Conservation (phyloP, 2,329 filamentous ascomycete genomes). For the Diaporthe longicolla region DNA sequence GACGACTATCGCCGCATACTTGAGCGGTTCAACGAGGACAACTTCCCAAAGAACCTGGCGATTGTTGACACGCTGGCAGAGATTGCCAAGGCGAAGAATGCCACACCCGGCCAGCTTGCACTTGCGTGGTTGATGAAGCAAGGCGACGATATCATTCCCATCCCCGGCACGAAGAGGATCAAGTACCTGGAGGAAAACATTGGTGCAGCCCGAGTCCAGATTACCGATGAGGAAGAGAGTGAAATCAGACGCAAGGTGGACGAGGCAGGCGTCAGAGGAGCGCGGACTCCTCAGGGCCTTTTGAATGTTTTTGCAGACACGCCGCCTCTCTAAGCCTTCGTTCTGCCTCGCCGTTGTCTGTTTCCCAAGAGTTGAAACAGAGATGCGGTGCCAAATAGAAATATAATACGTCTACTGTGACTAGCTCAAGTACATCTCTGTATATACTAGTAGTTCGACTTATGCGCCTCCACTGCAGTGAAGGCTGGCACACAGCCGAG, state of each 20-base stretch:
- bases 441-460: too few relatives aligned
- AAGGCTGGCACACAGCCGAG: neutral
- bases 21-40: slow-evolving; percentile 64
- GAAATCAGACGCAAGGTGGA: slow-evolving; percentile 1
- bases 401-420: too few relatives aligned
- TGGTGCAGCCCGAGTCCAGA: slow-evolving; percentile 49
- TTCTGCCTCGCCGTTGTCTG: too few relatives aligned
- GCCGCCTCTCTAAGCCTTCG: neutral
- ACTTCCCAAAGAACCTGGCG: slow-evolving; percentile 67
- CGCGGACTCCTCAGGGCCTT: neutral
- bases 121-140: slow-evolving; percentile 74
- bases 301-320: slow-evolving; percentile 17
- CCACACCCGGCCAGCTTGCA: slow-evolving; percentile 68
- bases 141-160: slow-evolving; percentile 68
- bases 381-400: too few relatives aligned
- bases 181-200: slow-evolving; percentile 62
- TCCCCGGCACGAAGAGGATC: slow-evolving; percentile 62
- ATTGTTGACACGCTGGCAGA: slow-evolving; percentile 64
- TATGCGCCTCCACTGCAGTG: neutral
- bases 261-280: slow-evolving; percentile 18
- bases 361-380: fast-evolving
- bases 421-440: neutral
- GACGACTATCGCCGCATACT: slow-evolving; percentile 60
- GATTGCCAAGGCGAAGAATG: slow-evolving; percentile 67
- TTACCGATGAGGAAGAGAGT: slow-evolving; percentile 51